phyloP scores from a whole-genome alignment of 1,139 yeast genomes.

The Blastobotrys serpentis region DNA sequence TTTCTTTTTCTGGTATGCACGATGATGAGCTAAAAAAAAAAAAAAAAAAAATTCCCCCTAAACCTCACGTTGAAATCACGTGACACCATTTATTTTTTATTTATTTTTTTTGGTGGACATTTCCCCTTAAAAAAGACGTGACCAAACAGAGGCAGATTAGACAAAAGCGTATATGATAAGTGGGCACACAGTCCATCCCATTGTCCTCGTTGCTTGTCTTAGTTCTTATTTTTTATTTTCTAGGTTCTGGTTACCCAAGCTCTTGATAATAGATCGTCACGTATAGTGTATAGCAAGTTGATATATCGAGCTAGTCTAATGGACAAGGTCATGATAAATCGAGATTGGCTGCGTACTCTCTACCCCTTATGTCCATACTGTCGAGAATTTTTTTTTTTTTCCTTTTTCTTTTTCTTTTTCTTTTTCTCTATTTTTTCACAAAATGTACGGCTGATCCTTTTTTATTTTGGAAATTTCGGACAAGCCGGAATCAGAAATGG shows the following conservation, averaged over 20 bases:
- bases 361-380: background rate
- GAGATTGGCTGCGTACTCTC: background rate
- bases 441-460: background rate
- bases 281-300: too few species aligned
- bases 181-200: slow-evolving; percentile 1
- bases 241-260: too few species aligned
- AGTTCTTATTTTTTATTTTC: background rate
- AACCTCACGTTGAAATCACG: background rate
- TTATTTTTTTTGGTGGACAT: background rate
- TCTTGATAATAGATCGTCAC: too few species aligned
- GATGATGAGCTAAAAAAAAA: slow-evolving; percentile 4
- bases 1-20: slow-evolving; percentile 2
- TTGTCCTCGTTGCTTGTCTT: background rate
- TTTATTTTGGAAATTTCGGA: background rate
- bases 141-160: too few species aligned
- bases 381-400: background rate
- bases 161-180: background rate
- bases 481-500: slow-evolving; percentile 3
- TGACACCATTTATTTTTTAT: background rate
- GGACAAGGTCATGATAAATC: too few species aligned
- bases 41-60: slow-evolving; percentile 6
- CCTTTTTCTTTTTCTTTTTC: background rate
- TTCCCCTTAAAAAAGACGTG: background rate
- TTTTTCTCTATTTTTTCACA: too few species aligned
- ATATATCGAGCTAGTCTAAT: too few species aligned